A percentile compares a stretch with the other conserved stretches of the same genome.
phyloP scores from a whole-genome alignment of 225 moss, liverwort and hornwort species.

The Climacium dendroides region DNA sequence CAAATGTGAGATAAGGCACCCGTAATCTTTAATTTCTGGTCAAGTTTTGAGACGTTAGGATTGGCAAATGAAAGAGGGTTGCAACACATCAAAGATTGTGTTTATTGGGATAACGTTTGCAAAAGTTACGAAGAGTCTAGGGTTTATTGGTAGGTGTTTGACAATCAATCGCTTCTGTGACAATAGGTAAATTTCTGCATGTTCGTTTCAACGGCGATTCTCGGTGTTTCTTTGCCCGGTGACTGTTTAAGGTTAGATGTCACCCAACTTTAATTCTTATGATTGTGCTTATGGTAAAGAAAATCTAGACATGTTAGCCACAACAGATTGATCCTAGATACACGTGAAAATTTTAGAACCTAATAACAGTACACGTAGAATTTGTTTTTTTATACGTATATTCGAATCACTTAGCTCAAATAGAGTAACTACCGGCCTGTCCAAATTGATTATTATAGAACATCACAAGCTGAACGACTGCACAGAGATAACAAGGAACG shows the following conservation, averaged over 20 bases:
- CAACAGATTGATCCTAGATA: background rate
- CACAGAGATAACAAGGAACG: background rate
- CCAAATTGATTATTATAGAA: background rate
- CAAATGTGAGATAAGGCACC: too few relatives aligned
- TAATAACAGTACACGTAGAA: background rate
- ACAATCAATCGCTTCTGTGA: background rate
- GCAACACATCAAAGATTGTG: background rate
- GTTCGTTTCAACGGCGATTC: background rate
- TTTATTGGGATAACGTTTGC: background rate
- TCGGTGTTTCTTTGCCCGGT: background rate
- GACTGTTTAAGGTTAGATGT: background rate
- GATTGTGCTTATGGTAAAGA: background rate
- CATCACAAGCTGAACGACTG: background rate
- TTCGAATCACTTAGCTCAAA: background rate
- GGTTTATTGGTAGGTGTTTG: background rate
- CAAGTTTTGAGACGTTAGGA: background rate
- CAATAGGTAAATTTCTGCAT: background rate
- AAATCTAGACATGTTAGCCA: background rate
- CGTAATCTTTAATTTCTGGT: too few relatives aligned
- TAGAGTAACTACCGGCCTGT: background rate
- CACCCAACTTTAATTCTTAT: background rate
- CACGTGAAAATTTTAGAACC: background rate
- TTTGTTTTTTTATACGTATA: background rate
- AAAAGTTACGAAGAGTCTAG: background rate
- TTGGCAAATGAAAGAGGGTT: background rate